Evolutionary conservation across 2,329 filamentous ascomycete genomes (phyloP).

Genomic region (Chaetomium strumarium): DNA sequence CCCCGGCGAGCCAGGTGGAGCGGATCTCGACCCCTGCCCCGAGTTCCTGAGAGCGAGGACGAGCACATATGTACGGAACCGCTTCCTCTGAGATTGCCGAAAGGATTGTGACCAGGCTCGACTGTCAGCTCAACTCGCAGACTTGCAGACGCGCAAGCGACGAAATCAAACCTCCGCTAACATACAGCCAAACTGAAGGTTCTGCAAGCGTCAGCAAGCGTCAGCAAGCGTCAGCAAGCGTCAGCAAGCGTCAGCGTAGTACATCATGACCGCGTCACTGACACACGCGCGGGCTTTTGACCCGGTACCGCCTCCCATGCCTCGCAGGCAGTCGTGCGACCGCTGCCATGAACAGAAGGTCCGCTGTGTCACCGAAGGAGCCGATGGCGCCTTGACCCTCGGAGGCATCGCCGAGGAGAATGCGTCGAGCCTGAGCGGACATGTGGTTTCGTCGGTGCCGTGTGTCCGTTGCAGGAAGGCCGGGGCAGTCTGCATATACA

Average conservation of each 20-base stretch:
- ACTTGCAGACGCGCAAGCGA: too few species aligned
- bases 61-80: too few species aligned
- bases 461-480: slow-evolving; percentile 20
- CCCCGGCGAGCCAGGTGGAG: too few species aligned
- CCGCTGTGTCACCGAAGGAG: slow-evolving; percentile 17
- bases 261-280: not conserved
- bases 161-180: not conserved
- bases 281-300: not conserved
- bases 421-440: slow-evolving; percentile 8
- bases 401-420: slow-evolving; percentile 12
- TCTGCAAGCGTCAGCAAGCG: too few species aligned
- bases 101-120: too few species aligned
- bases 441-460: slow-evolving; percentile 13
- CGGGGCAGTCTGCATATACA: slow-evolving; percentile 21
- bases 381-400: slow-evolving; percentile 4
- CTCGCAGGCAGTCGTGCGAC: slow-evolving; percentile 22
- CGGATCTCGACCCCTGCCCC: too few species aligned
- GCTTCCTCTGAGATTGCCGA: too few species aligned
- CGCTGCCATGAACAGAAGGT: slow-evolving; percentile 24
- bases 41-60: too few species aligned
- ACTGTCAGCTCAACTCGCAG: too few species aligned
- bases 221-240: not conserved
- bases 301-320: slow-evolving; percentile 14
- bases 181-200: too few species aligned
- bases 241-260: not conserved